phyloP scores from a whole-genome alignment of 352 stramenopile genomes.

The Elongisporangium prolatum region DNA sequence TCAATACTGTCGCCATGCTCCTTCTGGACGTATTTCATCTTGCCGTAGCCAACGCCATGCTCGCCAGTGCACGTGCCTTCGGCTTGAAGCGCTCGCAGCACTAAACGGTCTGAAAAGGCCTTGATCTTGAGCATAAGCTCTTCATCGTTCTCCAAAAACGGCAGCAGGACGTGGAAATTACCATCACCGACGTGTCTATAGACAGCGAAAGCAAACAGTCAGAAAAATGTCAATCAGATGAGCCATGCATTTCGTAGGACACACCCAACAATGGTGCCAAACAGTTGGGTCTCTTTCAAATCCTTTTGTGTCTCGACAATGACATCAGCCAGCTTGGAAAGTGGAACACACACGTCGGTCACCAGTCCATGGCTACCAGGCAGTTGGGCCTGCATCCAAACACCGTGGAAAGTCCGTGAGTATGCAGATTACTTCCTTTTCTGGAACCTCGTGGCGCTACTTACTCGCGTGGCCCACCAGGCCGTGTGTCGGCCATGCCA shows the following conservation, averaged over 20 bases:
- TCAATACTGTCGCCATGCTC: constrained; percentile 91
- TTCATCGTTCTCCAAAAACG: constrained; percentile 82
- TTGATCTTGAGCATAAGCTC: constrained; percentile 85
- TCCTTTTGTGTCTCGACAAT: constrained; percentile 90
- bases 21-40: constrained; percentile 88
- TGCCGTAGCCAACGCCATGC: constrained; percentile 95
- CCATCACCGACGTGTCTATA: constrained; percentile 87
- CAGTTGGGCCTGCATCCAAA: constrained; percentile 36
- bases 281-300: constrained; percentile 73
- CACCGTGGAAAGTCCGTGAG: background rate
- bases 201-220: background rate
- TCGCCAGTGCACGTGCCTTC: constrained; percentile 98
- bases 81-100: constrained; percentile 75
- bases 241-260: background rate
- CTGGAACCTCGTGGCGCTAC: constrained; percentile 1
- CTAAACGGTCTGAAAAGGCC: constrained; percentile 83
- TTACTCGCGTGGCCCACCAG: constrained; percentile 69
- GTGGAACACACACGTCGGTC: constrained; percentile 95
- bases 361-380: constrained; percentile 73
- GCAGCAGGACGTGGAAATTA: constrained; percentile 98
- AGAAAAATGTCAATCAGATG: background rate
- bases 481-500: constrained; percentile 76
- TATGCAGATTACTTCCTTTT: background rate
- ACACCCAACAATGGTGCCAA: constrained; percentile 88
- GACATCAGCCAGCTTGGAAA: constrained; percentile 89